These are phyloP conservation scores for Leccinum incarnatum DNA, from an alignment of 768 basidiomycete species.

Conservation along the genomic window DNA sequence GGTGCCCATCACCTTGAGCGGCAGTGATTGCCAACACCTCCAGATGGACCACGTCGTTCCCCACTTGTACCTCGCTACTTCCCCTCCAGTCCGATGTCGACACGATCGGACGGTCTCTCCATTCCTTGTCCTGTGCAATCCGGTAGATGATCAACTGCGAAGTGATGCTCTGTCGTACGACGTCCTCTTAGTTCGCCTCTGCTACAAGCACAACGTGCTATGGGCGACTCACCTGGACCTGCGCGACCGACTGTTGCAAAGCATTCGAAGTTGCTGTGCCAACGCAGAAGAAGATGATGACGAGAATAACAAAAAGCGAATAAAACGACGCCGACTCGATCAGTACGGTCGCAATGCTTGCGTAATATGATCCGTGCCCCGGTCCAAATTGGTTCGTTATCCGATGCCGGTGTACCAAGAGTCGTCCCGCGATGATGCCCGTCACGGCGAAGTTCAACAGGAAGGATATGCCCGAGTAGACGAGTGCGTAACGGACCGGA, in stretches of 20 bases:
- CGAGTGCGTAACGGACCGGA: background rate
- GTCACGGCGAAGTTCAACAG: slow-evolving; percentile 17
- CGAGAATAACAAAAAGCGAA: slow-evolving; percentile 12
- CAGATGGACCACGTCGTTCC: background rate
- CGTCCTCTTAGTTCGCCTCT: background rate
- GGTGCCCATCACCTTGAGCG: background rate
- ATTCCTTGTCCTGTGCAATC: slow-evolving; percentile 18
- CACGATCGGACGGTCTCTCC: slow-evolving; percentile 6
- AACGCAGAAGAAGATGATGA: slow-evolving; percentile 11
- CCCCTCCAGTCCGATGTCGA: slow-evolving; percentile 19
- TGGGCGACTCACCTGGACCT: slow-evolving; percentile 13
- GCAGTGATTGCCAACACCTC: background rate
- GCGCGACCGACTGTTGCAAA: slow-evolving; percentile 19
- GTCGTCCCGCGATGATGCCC: slow-evolving; percentile 14
- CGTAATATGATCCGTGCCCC: slow-evolving; percentile 13
- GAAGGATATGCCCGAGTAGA: slow-evolving; percentile 12
- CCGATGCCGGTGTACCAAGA: slow-evolving; percentile 13
- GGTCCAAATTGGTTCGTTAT: slow-evolving; percentile 11
- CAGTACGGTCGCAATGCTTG: slow-evolving; percentile 9
- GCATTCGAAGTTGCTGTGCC: background rate
- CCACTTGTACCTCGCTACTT: background rate
- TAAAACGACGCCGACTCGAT: slow-evolving; percentile 23
- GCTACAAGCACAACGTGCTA: background rate
- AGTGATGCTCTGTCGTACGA: slow-evolving; percentile 10
- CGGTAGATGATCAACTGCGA: slow-evolving; percentile 22